Base-by-base conservation (phyloP, 495 filamentous ascomycete species). In the Daldinia childiae region DNA sequence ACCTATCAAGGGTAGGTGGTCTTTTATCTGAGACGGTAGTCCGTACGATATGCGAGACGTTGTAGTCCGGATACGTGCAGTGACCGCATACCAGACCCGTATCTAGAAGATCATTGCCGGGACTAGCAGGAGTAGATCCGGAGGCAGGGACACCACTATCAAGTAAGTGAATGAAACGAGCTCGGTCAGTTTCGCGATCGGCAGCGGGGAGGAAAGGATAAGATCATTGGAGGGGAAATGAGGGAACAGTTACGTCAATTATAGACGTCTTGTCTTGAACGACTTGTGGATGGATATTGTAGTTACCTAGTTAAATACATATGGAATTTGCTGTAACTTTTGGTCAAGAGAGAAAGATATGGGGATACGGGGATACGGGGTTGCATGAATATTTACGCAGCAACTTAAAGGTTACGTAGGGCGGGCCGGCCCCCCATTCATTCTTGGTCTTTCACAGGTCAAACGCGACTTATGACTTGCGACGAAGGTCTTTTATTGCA, bases 331-430 rank as follows among this genome's bases (percentile, higher is more conserved):
- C n/a, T n/a, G n/a, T n/a, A n/a, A n/a, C n/a, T n/a, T n/a, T n/a
- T n/a, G 29, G 29, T 30, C 8, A 6, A 30, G 29, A 30, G 0
- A 8, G 1, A 30, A n/a, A n/a, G n/a, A n/a, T n/a, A n/a, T n/a
- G n/a, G n/a, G n/a, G n/a, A n/a, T n/a, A n/a, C n/a, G n/a, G n/a
- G n/a, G n/a, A n/a, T n/a, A n/a, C n/a, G n/a, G n/a, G n/a, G n/a
- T 30, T 30, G 29, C 29, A 8, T 30, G 6, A 30, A 30, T 6
- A 30, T 6, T 30, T 30, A 32, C 29, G 29, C 29, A 8, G 26
- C n/a, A 12, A n/a, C 17, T 39, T 15, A 48, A 41, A 64, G 41
- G 59, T 72, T 67, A 67, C 64, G 63, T 72, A 72, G 64, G 48
- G 56, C 68, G 60, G 59, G 34, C 17, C 54, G 66, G 29, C 17